A percentile compares a stretch with the other conserved stretches of the same genome.
These are phyloP conservation scores for Pichia exigua DNA, from an alignment of 805 yeast species.

Conservation along the genomic window DNA sequence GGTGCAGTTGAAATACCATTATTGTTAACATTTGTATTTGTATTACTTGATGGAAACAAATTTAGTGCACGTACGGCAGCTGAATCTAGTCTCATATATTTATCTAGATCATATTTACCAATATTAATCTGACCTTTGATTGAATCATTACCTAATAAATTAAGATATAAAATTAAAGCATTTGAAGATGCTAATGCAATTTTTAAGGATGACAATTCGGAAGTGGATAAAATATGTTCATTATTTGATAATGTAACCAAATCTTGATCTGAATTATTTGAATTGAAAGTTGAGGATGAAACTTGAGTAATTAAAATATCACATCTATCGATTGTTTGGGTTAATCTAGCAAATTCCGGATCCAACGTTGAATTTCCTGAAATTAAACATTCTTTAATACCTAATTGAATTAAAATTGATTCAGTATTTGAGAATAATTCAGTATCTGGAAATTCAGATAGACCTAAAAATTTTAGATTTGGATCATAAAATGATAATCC, in stretches of 20 bases:
- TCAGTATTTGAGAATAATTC: conserved; percentile 84
- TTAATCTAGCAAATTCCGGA: conserved; percentile 55
- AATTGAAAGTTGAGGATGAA: conserved; percentile 48
- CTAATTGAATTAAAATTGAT: conserved; percentile 77
- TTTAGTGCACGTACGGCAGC: conserved; percentile 86
- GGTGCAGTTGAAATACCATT: conserved; percentile 36
- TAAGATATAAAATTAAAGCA: conserved; percentile 64
- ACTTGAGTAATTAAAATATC: conserved; percentile 61
- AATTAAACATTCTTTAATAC: conserved; percentile 76
- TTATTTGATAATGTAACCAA: conserved; percentile 59
- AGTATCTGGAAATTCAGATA: conserved; percentile 77
- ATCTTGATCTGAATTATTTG: conserved; percentile 71
- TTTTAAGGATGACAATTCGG: conserved; percentile 41
- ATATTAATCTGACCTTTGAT: conserved; percentile 50
- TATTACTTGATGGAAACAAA: conserved; percentile 54
- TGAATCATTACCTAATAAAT: conserved; percentile 48
- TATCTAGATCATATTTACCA: conserved; percentile 61
- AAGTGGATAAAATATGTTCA: conserved; percentile 46
- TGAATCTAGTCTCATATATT: conserved; percentile 84
- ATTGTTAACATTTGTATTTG: conserved; percentile 17
- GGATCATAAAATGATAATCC: conserved; percentile 81
- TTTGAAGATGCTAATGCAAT: conserved; percentile 55
- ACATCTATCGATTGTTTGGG: conserved; percentile 69
- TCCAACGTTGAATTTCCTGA: conserved; percentile 28
- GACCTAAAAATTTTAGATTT: conserved; percentile 54